These are phyloP conservation scores for Karstenula rhodostoma DNA, from an alignment of 2,329 filamentous ascomycete species.

Conservation along the genomic window DNA sequence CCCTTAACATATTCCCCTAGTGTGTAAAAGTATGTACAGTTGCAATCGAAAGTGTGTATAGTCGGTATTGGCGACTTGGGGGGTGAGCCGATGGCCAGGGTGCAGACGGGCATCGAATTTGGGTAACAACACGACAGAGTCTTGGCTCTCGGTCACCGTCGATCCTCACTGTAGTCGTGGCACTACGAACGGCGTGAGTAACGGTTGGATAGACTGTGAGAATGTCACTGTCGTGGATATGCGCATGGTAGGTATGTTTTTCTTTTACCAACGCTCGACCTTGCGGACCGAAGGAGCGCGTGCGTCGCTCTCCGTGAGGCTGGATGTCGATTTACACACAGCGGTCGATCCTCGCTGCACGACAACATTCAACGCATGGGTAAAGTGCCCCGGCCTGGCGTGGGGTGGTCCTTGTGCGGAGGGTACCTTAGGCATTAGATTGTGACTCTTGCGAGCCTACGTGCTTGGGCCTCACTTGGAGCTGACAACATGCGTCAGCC, in stretches of 20 bases:
- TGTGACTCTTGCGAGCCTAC: neutral
- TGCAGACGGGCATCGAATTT: neutral
- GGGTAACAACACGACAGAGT: neutral
- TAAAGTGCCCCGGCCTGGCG: neutral
- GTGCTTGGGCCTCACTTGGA: neutral
- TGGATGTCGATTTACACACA: neutral
- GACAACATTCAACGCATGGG: neutral
- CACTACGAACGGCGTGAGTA: neutral
- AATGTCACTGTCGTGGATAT: neutral
- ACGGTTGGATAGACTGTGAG: neutral
- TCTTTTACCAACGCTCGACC: neutral
- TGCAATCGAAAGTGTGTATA: neutral
- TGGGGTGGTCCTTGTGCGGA: neutral
- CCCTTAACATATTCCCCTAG: neutral
- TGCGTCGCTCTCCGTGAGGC: neutral
- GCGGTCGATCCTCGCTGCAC: neutral
- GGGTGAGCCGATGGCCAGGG: neutral
- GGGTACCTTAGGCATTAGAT: neutral
- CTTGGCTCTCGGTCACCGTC: neutral
- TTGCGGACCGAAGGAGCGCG: neutral
- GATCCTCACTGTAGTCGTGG: neutral
- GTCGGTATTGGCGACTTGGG: neutral
- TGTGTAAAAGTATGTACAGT: neutral
- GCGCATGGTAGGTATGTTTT: neutral
- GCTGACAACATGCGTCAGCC: constrained; percentile 5